Evolutionary conservation across 2,329 filamentous ascomycete genomes (phyloP).

Genomic region (Akanthomyces muscarius): DNA sequence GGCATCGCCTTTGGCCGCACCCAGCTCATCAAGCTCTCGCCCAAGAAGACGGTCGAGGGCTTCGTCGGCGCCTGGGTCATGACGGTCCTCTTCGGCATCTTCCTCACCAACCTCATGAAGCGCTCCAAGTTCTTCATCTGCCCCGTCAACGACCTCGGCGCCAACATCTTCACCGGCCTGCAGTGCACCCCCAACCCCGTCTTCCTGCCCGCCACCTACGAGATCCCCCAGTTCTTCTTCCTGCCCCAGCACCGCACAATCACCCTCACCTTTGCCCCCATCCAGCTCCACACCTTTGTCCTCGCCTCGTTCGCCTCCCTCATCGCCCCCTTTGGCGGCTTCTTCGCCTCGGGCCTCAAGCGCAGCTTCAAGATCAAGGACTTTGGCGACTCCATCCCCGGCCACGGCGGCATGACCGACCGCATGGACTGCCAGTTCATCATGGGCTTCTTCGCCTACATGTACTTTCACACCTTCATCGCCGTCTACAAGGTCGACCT

Average conservation of each 20-base stretch:
- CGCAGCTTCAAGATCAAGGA: conserved; percentile 99
- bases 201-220: conserved; percentile 74
- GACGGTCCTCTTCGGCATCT: conserved; percentile 80
- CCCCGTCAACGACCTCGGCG: conserved; percentile 91
- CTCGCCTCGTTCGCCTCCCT: conserved; percentile 93
- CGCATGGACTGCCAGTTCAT: conserved; percentile 99
- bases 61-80: conserved; percentile 96
- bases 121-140: conserved; percentile 97
- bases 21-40: conserved; percentile 94
- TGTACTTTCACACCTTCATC: conserved; percentile 98
- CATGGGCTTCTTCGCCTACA: conserved; percentile 97
- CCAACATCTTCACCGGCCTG: conserved; percentile 87
- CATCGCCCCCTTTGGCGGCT: conserved; percentile 95
- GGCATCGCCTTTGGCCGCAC: conserved; percentile 96
- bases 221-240: conserved; percentile 69
- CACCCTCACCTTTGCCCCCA: conserved; percentile 74
- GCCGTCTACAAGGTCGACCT: conserved; percentile 81
- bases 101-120: conserved; percentile 78
- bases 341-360: conserved; percentile 97
- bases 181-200: conserved; percentile 88
- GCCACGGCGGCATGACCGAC: conserved; percentile 96
- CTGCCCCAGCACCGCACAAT: conserved; percentile 54
- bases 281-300: conserved; percentile 88
- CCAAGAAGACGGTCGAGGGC: conserved; percentile 98
- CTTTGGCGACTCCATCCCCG: conserved; percentile 96